Percentiles rank a stretch among this genome's conserved stretches.
These are phyloP conservation scores for Thymus quinquecostatus DNA, from an alignment of 257 asterid species.

Conservation along the genomic window DNA sequence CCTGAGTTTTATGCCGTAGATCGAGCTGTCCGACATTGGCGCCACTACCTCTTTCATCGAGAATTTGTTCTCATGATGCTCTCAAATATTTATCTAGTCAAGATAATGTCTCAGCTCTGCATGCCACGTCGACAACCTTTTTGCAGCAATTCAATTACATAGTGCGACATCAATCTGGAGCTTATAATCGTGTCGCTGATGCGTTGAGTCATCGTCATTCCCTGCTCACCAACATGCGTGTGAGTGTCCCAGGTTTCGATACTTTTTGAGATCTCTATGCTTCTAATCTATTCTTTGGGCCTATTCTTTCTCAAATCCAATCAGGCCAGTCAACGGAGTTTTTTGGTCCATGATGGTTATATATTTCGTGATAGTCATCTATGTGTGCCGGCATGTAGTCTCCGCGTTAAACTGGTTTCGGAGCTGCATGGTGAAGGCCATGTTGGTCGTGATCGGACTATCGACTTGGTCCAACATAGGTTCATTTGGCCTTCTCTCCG, in stretches of 20 bases:
- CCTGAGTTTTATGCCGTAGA: background rate
- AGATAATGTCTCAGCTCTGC: background rate
- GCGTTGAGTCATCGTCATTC: background rate
- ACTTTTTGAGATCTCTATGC: background rate
- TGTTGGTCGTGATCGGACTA: background rate
- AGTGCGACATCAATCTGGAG: background rate
- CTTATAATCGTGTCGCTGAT: background rate
- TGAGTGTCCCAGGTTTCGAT: background rate
- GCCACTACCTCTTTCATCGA: background rate
- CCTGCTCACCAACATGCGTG: background rate
- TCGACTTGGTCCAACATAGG: background rate
- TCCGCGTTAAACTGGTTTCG: background rate
- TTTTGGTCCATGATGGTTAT: background rate
- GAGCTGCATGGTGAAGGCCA: background rate
- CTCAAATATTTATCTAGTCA: background rate
- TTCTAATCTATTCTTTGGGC: background rate
- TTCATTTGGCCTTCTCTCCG: background rate
- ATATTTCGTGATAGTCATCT: background rate
- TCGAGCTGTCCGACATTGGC: background rate
- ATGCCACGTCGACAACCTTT: background rate
- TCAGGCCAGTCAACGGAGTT: background rate
- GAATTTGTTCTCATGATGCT: background rate
- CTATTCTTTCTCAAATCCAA: background rate
- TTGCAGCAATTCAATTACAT: background rate
- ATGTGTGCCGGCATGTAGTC: background rate